These are phyloP conservation scores for Ceratocystis smalleyi DNA, from an alignment of 2,329 filamentous ascomycete species.

Conservation along the genomic window DNA sequence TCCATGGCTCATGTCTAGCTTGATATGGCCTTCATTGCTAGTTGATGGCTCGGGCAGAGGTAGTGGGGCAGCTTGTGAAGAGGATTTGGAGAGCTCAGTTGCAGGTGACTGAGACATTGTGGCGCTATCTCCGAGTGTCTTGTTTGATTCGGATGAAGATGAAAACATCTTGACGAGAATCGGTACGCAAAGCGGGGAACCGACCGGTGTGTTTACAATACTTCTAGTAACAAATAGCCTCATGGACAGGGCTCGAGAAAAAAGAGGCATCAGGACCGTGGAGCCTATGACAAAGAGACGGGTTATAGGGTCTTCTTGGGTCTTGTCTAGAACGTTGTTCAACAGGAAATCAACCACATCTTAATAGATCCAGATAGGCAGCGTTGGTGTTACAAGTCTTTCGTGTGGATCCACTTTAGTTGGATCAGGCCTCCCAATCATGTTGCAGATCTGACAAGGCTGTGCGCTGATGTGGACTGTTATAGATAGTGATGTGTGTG, in stretches of 20 bases:
- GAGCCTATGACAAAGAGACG: background rate
- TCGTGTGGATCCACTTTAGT: background rate
- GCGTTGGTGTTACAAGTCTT: background rate
- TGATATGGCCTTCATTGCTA: conserved; percentile 16
- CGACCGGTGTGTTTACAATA: background rate
- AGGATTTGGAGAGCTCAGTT: background rate
- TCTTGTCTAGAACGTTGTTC: no score
- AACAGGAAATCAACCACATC: no score
- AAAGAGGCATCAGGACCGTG: background rate
- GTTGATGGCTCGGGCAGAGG: conserved; percentile 16
- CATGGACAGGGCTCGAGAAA: background rate
- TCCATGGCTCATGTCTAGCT: conserved; percentile 24
- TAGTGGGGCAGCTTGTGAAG: conserved; percentile 4
- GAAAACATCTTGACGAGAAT: background rate
- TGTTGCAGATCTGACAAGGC: background rate
- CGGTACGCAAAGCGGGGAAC: background rate
- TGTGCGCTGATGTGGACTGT: background rate
- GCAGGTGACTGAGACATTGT: background rate
- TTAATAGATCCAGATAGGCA: no score
- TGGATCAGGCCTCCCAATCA: background rate
- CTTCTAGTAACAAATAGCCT: background rate
- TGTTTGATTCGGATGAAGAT: background rate
- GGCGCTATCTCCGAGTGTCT: background rate
- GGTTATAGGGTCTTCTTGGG: background rate
- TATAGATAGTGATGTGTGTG: background rate